Base-by-base conservation (phyloP, 495 filamentous ascomycete species). In the Penicillium verhagenii region DNA sequence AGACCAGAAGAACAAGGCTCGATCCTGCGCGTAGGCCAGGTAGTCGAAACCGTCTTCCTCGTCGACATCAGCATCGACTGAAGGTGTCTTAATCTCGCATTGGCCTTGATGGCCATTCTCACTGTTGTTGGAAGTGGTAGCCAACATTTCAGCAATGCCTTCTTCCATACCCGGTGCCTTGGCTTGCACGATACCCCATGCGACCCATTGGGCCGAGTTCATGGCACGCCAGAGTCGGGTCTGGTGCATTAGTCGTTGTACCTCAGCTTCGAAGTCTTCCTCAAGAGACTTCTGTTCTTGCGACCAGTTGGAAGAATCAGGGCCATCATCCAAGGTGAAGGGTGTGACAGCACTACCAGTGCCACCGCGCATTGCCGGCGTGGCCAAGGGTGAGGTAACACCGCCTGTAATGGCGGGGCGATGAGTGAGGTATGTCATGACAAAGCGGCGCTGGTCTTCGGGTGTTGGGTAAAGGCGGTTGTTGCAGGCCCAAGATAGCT, bases 181-280 rank as follows among this genome's bases (percentile, higher is more conserved):
- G 23, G 94, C 93, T 74, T 97, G 95, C 47, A 97, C 86, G 43
- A 97, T 89, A 24, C 94, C 94, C 94, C 95, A 99, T 1, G 90
- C 89, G 23, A 92, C 84, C 95, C 95, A 99, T 67, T 91, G 86
- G 2, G 90, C 92, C 18, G 86, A 88, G 67, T 91, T 91, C 3
- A 91, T 89, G 3, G 88, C 78, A 4, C 93, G 82, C 95, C 95
- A 99, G 37, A 93, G 75, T 21, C 83, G 75, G 8, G 89, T 84
- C 72, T 97, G 91, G 24, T 85, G 81, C 58, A 95, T 64, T 24
- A 97, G 75, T 49, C 78, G 79, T 26, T 83, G 72, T 7, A 95
- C 77, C 55, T 88, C 81, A 9, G 75, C 70, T 39, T 92, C 89
- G 0, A 75, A 62, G 6, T 74, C 75, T 40, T 82, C 77, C 45